Evolutionary conservation across 352 stramenopile species (phyloP), one percentile per base, ranked within the genome.

Genomic region (Globisporangium spinosum): DNA sequence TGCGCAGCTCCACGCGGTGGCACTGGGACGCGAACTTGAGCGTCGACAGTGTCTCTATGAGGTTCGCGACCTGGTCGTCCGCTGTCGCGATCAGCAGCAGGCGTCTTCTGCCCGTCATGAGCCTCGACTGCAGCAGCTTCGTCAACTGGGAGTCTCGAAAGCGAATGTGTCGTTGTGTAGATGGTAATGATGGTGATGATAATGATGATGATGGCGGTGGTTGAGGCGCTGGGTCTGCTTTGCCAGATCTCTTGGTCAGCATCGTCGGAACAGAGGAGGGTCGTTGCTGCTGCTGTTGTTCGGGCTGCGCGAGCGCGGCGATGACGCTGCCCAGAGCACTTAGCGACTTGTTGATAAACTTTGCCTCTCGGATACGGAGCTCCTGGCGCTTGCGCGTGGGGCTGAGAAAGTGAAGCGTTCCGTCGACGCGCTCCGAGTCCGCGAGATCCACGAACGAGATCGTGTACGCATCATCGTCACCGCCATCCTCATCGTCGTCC

Each of bases 131-230:
- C 12, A 93, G 55, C 15, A 91, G 67, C 64, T 93, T 93, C 3
- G 85, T 93, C 10, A 93, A 67, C 58, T 91, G 80, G 1, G 82
- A 93, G 63, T 91, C 85, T n/a, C 82, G 79, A 54, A 89, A 93
- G 22, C 79, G 80, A 29, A 88, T 84, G 64, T 87, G 77, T 51
- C 72, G 62, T 7, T 67, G 64, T 58, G 64, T 47, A 25, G 9
- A 49, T 27, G 27, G 1, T 65, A 10, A 10, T 12, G 47, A 1
- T 49, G 49, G 1, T 64, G 9, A 49, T 27, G 38, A 1, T 65
- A 23, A 15, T 9, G 45, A 0, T 56, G 47, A 7, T 64, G 13
- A 45, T 34, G 27, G 17, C 7, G 15, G 17, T 25, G 29, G 25
- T 17, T 2, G 20, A 23, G 20, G 15, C 3, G 2, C 4, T 58